These are phyloP conservation scores for Magnaporthiopsis incrustans DNA, from an alignment of 2,329 filamentous ascomycete genomes.

Conservation along the genomic window DNA sequence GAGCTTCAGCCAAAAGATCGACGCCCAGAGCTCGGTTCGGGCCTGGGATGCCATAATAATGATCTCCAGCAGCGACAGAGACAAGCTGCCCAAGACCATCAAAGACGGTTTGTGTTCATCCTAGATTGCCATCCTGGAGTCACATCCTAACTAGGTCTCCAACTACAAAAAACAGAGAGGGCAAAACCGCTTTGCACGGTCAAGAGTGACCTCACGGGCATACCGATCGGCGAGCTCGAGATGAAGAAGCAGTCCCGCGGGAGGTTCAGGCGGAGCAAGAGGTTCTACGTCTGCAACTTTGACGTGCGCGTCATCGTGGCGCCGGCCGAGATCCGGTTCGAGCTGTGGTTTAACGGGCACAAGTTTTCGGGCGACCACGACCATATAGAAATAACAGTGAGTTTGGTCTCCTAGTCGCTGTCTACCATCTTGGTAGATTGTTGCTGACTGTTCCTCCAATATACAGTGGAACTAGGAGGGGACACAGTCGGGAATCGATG, in stretches of 20 bases:
- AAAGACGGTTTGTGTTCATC: slow-evolving; percentile 5
- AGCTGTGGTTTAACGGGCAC: background rate
- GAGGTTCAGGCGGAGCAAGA: slow-evolving; percentile 16
- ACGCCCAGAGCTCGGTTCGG: slow-evolving; percentile 27
- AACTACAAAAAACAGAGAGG: slow-evolving; percentile 18
- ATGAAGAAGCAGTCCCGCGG: slow-evolving; percentile 26
- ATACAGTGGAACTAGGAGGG: background rate
- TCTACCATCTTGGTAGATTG: background rate
- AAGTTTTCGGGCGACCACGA: background rate
- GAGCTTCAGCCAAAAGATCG: slow-evolving; percentile 22
- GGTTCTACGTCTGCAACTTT: slow-evolving; percentile 32
- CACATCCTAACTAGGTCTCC: background rate
- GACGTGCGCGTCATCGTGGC: slow-evolving; percentile 27
- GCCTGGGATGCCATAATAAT: slow-evolving; percentile 6
- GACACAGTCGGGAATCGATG: background rate
- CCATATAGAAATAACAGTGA: background rate
- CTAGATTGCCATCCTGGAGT: no score
- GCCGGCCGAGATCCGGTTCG: background rate
- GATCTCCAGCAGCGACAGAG: background rate
- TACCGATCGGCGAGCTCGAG: slow-evolving; percentile 29
- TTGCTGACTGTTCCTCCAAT: background rate
- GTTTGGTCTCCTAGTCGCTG: no score
- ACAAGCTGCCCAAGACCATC: slow-evolving; percentile 25
- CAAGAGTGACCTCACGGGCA: slow-evolving; percentile 30
- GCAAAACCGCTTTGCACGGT: slow-evolving; percentile 29